These are phyloP conservation scores for Vigna nakashimae DNA, from an alignment of 306 rosid species.

Conservation along the genomic window DNA sequence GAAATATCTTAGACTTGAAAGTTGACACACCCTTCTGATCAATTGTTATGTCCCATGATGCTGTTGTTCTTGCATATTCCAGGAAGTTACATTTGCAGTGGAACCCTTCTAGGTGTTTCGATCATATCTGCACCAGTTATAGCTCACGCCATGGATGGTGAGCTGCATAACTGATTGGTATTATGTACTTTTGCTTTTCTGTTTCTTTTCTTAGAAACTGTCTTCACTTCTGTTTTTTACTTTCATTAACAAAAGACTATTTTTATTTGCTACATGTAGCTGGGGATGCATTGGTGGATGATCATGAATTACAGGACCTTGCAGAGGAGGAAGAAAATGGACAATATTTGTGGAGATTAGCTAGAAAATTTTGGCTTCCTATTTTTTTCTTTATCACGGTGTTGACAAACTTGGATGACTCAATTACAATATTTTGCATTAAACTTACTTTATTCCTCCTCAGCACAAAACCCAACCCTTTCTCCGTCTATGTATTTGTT, in stretches of 20 bases:
- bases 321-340: conserved; percentile 52
- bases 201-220: not conserved
- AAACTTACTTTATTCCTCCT: conserved; percentile 67
- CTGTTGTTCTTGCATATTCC: conserved; percentile 41
- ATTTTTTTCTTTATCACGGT: conserved; percentile 57
- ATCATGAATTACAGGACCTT: conserved; percentile 43
- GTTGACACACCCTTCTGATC: conserved; percentile 6
- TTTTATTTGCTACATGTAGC: conserved; percentile 50
- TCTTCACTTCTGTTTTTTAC: not conserved
- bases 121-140: conserved; percentile 55
- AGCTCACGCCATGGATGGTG: conserved; percentile 76
- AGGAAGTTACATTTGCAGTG: conserved; percentile 54
- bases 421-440: conserved; percentile 47
- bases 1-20: conserved; percentile 6
- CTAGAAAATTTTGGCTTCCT: conserved; percentile 73
- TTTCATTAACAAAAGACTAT: conserved; percentile 24
- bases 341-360: conserved; percentile 51
- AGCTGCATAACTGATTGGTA: conserved; percentile 49
- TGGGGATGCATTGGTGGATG: conserved; percentile 56
- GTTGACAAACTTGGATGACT: conserved; percentile 62
- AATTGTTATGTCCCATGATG: conserved; percentile 14
- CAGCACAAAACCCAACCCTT: conserved; percentile 77
- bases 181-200: conserved; percentile 42
- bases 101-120: conserved; percentile 60
- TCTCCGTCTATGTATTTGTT: conserved; percentile 73